Percentiles rank a stretch among this genome's conserved stretches.
phyloP scores from a whole-genome alignment of 371 early-diverging fungal genomes.

The Mortierella sp. region DNA sequence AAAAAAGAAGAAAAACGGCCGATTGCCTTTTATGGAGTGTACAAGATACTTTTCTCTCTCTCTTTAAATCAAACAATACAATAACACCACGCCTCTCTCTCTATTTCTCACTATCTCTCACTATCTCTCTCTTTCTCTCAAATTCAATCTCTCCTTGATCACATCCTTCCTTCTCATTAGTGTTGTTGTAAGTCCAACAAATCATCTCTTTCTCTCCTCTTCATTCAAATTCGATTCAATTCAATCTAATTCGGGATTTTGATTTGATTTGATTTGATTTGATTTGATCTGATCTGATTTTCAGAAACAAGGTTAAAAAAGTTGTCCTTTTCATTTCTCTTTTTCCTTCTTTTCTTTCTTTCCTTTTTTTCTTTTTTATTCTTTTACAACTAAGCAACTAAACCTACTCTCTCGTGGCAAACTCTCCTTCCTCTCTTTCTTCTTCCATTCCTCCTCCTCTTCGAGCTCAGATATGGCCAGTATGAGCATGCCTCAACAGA shows the following conservation, averaged over 20 bases:
- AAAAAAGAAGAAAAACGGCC: constrained; percentile 1
- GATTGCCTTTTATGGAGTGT: neutral
- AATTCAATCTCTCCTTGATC: no score
- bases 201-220: no score
- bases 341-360: constrained; percentile 5
- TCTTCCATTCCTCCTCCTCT: neutral
- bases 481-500: constrained; percentile 26
- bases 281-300: no score
- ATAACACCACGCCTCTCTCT: neutral
- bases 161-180: neutral
- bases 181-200: no score
- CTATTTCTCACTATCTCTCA: neutral
- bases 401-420: neutral
- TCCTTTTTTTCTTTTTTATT: constrained; percentile 3
- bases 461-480: constrained; percentile 11
- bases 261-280: no score
- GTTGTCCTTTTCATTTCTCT: neutral
- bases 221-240: neutral
- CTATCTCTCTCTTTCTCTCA: no score
- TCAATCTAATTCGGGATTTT: neutral
- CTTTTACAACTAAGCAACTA: neutral
- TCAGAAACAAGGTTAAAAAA: neutral
- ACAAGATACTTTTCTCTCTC: neutral
- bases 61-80: neutral
- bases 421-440: constrained; percentile 2